phyloP scores from a whole-genome alignment of 1,284 basidiomycete genomes.

The Papiliotrema laurentii region DNA sequence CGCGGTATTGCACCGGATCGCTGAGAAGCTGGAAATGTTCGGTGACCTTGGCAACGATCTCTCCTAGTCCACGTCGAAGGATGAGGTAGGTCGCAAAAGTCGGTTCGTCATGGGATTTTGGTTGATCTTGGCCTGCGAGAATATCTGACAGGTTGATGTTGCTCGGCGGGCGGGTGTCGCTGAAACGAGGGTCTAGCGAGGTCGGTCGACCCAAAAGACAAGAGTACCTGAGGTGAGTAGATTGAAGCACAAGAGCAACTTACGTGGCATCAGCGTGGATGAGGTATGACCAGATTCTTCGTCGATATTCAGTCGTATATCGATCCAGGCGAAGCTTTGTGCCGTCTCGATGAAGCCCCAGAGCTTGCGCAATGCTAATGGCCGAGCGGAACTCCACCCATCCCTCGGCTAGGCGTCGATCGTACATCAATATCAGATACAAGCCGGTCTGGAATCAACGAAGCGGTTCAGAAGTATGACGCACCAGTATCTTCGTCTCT shows the following conservation, averaged over 20 bases:
- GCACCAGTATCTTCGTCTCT: conserved; percentile 71
- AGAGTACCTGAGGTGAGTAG: too few relatives aligned
- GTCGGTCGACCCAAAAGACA: conserved; percentile 84
- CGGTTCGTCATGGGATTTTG: conserved; percentile 53
- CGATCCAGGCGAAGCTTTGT: conserved; percentile 60
- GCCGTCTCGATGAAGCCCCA: conserved; percentile 86
- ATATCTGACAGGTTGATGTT: conserved; percentile 69
- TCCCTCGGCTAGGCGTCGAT: conserved; percentile 58
- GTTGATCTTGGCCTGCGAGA: conserved; percentile 26
- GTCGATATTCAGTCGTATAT: conserved; percentile 75
- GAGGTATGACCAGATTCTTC: conserved; percentile 88
- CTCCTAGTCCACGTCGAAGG: conserved; percentile 74
- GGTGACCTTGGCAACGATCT: conserved; percentile 73
- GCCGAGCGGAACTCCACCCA: conserved; percentile 91
- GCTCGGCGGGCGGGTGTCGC: conserved; percentile 42
- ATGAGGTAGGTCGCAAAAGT: conserved; percentile 84
- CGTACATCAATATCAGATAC: conserved; percentile 68
- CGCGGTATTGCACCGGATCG: conserved; percentile 69
- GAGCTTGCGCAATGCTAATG: conserved; percentile 81
- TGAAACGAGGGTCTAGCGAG: conserved; percentile 46
- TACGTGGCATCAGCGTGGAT: conserved; percentile 82
- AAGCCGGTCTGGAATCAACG: conserved; percentile 63
- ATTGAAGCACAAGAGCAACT: too few relatives aligned
- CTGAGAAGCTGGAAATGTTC: conserved; percentile 87
- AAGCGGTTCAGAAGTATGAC: conserved; percentile 26